Percentiles rank a stretch among this genome's conserved stretches.
phyloP scores from a whole-genome alignment of 192 early-diverging fungal genomes.

The Mycoemilia scoparia region DNA sequence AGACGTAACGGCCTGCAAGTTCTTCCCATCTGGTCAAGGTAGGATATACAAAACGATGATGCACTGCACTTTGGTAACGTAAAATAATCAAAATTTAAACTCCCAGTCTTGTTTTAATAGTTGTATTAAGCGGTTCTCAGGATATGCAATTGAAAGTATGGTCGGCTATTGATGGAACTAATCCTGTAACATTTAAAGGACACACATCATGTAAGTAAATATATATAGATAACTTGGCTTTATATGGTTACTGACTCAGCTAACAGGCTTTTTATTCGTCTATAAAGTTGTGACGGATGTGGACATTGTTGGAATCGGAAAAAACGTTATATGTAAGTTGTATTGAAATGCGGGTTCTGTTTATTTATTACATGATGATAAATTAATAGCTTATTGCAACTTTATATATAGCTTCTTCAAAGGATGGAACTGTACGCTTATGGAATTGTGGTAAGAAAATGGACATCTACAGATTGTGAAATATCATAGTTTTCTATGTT shows the following conservation, averaged over 20 bases:
- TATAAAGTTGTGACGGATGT: conserved; percentile 38
- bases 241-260: background rate
- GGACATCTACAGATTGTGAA: no score
- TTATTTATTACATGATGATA: no score
- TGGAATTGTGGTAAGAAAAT: conserved; percentile 31
- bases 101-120: no score
- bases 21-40: conserved; percentile 63
- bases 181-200: conserved; percentile 51
- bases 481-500: no score
- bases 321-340: conserved; percentile 52
- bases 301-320: conserved; percentile 43
- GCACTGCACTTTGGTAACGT: conserved; percentile 4
- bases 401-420: no score
- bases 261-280: background rate
- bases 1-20: conserved; percentile 42
- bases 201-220: no score
- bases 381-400: no score
- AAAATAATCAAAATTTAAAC: background rate
- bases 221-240: conserved; percentile 12
- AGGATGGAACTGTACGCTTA: conserved; percentile 21
- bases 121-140: conserved; percentile 43
- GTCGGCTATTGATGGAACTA: conserved; percentile 54
- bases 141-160: conserved; percentile 54
- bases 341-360: no score
- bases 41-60: no score